These are phyloP conservation scores for Didymella keratinophila DNA, from an alignment of 2,329 filamentous ascomycete genomes.

Conservation along the genomic window DNA sequence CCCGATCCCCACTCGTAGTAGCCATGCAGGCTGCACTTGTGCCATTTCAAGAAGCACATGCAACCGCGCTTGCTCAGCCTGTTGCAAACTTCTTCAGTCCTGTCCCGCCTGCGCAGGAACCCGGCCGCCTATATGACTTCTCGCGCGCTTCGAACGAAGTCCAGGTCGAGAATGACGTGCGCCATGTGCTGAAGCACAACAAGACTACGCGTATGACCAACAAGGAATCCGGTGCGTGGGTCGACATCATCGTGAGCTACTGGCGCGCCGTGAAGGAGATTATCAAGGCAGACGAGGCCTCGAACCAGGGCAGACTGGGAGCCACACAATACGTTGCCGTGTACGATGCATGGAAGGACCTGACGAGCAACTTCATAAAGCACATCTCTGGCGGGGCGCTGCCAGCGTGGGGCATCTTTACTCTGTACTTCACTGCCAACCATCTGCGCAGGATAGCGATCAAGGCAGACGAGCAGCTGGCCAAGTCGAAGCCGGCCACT, in stretches of 20 bases:
- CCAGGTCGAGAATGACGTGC: constrained; percentile 73
- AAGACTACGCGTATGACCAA: constrained; percentile 65
- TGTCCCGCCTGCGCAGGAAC: constrained; percentile 67
- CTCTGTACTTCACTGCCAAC: constrained; percentile 85
- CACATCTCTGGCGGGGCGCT: constrained; percentile 81
- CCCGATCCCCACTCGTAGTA: constrained; percentile 7
- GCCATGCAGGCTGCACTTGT: constrained; percentile 76
- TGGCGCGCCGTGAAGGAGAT: constrained; percentile 84
- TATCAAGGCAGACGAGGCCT: constrained; percentile 67
- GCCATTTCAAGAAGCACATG: constrained; percentile 75
- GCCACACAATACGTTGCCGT: constrained; percentile 78
- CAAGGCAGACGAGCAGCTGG: constrained; percentile 78
- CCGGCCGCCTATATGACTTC: constrained; percentile 73
- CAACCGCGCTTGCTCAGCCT: constrained; percentile 70
- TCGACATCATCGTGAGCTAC: constrained; percentile 81
- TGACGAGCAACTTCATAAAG: constrained; percentile 77
- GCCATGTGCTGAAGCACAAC: constrained; percentile 72
- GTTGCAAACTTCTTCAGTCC: constrained; percentile 80
- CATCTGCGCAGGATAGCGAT: constrained; percentile 89
- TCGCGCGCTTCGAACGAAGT: constrained; percentile 73
- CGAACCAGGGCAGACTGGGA: constrained; percentile 52
- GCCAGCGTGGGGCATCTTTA: constrained; percentile 90
- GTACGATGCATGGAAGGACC: constrained; percentile 88
- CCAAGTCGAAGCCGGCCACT: constrained; percentile 57
- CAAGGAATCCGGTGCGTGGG: constrained; percentile 80